These are phyloP conservation scores for Lunularia cruciata DNA, from an alignment of 225 moss, liverwort and hornwort genomes.

Conservation along the genomic window DNA sequence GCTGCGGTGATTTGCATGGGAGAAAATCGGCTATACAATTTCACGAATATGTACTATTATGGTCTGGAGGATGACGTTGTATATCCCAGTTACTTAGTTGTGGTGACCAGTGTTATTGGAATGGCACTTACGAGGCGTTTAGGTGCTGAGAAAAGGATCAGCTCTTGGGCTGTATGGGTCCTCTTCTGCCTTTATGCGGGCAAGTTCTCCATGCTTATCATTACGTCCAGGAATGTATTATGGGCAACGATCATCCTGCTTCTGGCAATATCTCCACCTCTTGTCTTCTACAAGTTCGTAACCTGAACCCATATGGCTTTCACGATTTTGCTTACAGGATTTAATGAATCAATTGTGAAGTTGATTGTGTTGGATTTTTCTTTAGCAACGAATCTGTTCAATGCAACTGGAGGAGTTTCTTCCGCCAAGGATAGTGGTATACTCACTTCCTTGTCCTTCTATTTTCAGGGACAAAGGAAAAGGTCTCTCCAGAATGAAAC, in stretches of 20 bases:
- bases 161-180: conserved; percentile 80
- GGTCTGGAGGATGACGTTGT: conserved; percentile 77
- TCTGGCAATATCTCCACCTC: conserved; percentile 85
- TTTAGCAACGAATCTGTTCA: not conserved
- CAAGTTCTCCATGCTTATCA: conserved; percentile 87
- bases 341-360: not conserved
- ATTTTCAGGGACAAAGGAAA: conserved; percentile 76
- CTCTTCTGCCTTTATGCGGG: conserved; percentile 79
- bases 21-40: conserved; percentile 88
- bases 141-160: conserved; percentile 68
- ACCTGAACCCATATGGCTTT: not conserved
- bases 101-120: conserved; percentile 79
- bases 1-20: conserved; percentile 75
- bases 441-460: conserved; percentile 3
- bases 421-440: not conserved
- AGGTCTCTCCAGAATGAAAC: conserved; percentile 86
- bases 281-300: conserved; percentile 87
- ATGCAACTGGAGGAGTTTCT: no score
- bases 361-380: not conserved
- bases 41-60: conserved; percentile 79
- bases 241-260: conserved; percentile 82
- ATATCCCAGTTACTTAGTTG: conserved; percentile 95
- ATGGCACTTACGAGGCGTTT: conserved; percentile 77
- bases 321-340: not conserved
- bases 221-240: conserved; percentile 73